Evolutionary conservation across 1,139 yeast species (phyloP).

Genomic region (Suhomyces wounanorum): DNA sequence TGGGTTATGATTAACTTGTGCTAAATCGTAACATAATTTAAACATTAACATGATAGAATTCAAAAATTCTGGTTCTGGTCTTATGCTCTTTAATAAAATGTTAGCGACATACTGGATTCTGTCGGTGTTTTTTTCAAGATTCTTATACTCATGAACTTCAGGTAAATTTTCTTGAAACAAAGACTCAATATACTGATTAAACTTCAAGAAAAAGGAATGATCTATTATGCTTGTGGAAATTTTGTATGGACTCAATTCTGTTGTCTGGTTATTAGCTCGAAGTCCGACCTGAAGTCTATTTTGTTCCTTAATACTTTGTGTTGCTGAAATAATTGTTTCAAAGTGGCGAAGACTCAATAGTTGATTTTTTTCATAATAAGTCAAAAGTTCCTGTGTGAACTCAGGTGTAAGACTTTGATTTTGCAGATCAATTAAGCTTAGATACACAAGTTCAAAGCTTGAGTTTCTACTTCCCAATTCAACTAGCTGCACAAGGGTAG

Average conservation of each 20-base stretch:
- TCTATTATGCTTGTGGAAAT: conserved; percentile 10
- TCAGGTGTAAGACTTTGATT: conserved; percentile 19
- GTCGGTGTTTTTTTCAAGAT: conserved; percentile 34
- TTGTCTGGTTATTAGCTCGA: not conserved
- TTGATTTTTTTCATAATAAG: conserved; percentile 18
- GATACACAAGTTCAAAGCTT: conserved; percentile 15
- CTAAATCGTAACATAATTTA: conserved; percentile 28
- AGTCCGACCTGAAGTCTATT: not conserved
- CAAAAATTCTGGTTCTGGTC: conserved; percentile 13
- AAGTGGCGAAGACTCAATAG: conserved; percentile 25
- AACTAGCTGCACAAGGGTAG: conserved; percentile 25
- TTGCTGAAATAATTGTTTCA: conserved; percentile 19
- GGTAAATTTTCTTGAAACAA: conserved; percentile 34
- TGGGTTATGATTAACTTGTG: conserved; percentile 20
- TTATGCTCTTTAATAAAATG: conserved; percentile 12
- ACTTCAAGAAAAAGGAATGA: conserved; percentile 24
- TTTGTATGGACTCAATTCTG: not conserved
- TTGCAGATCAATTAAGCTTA: conserved; percentile 16
- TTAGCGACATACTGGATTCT: conserved; percentile 29
- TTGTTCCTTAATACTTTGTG: not conserved
- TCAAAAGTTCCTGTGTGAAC: conserved; percentile 27
- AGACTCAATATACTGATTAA: conserved; percentile 32
- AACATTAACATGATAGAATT: conserved; percentile 21
- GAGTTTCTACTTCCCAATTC: conserved; percentile 27
- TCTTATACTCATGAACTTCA: conserved; percentile 37